These are phyloP conservation scores for Begonia fuchsioides DNA, from an alignment of 306 rosid genomes.

Conservation along the genomic window DNA sequence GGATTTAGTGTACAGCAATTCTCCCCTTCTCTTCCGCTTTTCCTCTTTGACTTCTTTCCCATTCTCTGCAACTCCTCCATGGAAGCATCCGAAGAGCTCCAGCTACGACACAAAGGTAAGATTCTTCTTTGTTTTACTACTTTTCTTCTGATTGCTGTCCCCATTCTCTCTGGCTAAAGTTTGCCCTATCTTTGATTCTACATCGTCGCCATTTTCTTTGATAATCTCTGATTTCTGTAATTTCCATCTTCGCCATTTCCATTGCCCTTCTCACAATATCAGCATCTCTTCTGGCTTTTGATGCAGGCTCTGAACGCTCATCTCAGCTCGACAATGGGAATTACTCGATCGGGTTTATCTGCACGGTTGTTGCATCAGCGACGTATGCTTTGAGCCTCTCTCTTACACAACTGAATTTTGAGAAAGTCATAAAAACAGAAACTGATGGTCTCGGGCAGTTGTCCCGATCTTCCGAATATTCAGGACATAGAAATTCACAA, in stretches of 20 bases:
- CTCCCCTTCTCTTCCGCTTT: too few species aligned
- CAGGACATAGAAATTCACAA: too few species aligned
- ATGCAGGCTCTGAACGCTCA: slow-evolving; percentile 9
- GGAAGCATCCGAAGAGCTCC: slow-evolving; percentile 28
- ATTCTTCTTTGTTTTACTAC: neutral
- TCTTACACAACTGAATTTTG: slow-evolving; percentile 21
- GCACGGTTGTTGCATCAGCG: slow-evolving; percentile 31
- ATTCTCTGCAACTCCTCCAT: slow-evolving; percentile 7
- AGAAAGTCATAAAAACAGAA: slow-evolving; percentile 19
- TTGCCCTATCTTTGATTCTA: too few species aligned
- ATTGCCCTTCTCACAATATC: slow-evolving; percentile 42
- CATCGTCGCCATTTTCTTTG: too few species aligned
- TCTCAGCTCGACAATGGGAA: slow-evolving; percentile 7
- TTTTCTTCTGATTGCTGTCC: neutral
- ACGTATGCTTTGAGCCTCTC: slow-evolving; percentile 18
- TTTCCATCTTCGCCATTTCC: too few species aligned
- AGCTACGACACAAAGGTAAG: slow-evolving; percentile 19
- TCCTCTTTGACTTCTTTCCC: too few species aligned
- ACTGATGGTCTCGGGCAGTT: too few species aligned
- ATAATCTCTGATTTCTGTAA: too few species aligned
- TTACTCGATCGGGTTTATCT: slow-evolving; percentile 25
- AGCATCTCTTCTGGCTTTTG: slow-evolving; percentile 26
- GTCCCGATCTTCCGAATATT: too few species aligned
- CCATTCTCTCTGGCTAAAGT: too few species aligned
- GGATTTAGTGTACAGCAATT: too few species aligned